These are phyloP conservation scores for Sporisorium reilianum DNA, from an alignment of 1,284 basidiomycete genomes.

Conservation along the genomic window DNA sequence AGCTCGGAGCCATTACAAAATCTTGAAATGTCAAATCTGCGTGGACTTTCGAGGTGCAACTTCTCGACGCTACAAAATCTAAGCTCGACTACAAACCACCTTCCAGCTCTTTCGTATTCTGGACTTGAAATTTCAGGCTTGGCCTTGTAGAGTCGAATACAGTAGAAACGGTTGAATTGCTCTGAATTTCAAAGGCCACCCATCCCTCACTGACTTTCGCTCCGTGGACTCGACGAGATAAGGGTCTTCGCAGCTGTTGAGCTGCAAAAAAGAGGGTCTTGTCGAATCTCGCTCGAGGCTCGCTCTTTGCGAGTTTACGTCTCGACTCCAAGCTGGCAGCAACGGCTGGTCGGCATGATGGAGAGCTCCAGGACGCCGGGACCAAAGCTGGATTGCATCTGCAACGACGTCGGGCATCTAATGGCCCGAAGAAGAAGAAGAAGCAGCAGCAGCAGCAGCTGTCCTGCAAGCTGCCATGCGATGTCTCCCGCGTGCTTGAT, in stretches of 20 bases:
- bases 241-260: background rate
- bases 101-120: background rate
- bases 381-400: too few species aligned
- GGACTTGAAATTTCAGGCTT: background rate
- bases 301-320: background rate
- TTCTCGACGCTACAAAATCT: background rate
- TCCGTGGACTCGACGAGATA: background rate
- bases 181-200: background rate
- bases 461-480: background rate
- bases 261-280: background rate
- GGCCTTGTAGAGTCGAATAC: background rate
- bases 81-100: background rate
- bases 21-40: background rate
- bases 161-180: background rate
- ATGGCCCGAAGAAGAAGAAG: background rate
- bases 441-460: too few species aligned
- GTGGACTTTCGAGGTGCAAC: background rate
- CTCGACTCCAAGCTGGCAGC: background rate
- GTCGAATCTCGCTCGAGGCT: background rate
- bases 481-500: background rate
- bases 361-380: background rate
- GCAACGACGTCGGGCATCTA: slow-evolving; percentile 6
- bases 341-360: too few species aligned
- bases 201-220: too few species aligned
- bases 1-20: background rate